phyloP scores from a whole-genome alignment of 2,329 filamentous ascomycete species.

The Biscogniauxia marginata region DNA sequence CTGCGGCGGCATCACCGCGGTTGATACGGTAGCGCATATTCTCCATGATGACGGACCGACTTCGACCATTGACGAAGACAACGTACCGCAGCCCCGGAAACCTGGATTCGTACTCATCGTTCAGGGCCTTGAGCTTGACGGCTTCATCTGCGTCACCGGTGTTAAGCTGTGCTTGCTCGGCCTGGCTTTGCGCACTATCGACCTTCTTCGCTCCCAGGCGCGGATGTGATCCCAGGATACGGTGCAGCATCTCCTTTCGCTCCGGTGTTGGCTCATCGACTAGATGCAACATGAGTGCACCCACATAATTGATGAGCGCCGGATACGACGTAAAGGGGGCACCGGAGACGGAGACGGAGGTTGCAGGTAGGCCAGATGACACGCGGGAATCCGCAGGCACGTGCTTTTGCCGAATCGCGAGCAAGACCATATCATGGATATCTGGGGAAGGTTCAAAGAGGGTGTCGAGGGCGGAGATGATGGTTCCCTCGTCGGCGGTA shows the following conservation, averaged over 20 bases:
- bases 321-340: conserved; percentile 66
- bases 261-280: conserved; percentile 37
- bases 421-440: conserved; percentile 70
- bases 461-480: conserved; percentile 64
- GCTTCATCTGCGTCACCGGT: conserved; percentile 54
- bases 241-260: conserved; percentile 59
- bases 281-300: conserved; percentile 60
- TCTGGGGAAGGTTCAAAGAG: conserved; percentile 81
- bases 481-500: conserved; percentile 51
- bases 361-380: conserved; percentile 73
- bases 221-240: conserved; percentile 78
- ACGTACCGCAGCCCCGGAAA: conserved; percentile 87
- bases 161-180: conserved; percentile 77
- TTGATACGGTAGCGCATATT: conserved; percentile 77
- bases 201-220: conserved; percentile 78
- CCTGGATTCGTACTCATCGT: conserved; percentile 72
- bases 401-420: conserved; percentile 52
- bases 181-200: conserved; percentile 76
- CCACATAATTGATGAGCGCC: conserved; percentile 66
- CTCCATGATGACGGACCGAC: conserved; percentile 71
- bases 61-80: conserved; percentile 85
- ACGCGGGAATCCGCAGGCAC: conserved; percentile 66
- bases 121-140: conserved; percentile 59
- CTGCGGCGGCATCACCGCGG: conserved; percentile 61
- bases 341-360: conserved; percentile 68